These are phyloP conservation scores for Blastobotrys muscicola DNA, from an alignment of 805 yeast species.

Conservation along the genomic window DNA sequence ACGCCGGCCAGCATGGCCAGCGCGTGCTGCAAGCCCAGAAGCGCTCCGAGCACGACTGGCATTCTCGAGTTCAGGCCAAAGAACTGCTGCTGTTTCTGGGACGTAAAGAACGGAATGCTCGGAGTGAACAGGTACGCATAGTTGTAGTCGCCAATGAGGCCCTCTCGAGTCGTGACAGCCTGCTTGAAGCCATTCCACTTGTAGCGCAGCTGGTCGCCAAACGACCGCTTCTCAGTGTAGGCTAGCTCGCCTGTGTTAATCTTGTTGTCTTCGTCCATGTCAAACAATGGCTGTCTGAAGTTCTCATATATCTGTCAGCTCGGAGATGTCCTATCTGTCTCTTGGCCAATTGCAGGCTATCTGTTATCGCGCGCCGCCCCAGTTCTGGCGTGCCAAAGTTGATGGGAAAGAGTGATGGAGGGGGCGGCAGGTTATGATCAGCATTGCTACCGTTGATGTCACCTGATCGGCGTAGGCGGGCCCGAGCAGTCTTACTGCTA, in stretches of 20 bases:
- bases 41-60: conserved; percentile 68
- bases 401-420: no score
- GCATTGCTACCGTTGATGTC: no score
- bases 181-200: not conserved
- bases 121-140: conserved; percentile 76
- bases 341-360: no score
- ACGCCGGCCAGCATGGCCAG: conserved; percentile 89
- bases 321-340: no score
- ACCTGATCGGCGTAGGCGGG: no score
- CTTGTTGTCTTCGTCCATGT: conserved; percentile 4
- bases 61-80: conserved; percentile 71
- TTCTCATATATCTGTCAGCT: no score
- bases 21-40: conserved; percentile 82
- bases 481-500: no score
- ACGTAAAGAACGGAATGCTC: conserved; percentile 53
- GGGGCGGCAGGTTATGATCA: no score
- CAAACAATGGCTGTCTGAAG: no score
- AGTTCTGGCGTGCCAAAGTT: no score
- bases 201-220: no score
- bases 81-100: conserved; percentile 58
- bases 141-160: conserved; percentile 81
- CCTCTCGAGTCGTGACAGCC: conserved; percentile 62
- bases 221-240: not conserved
- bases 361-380: no score
- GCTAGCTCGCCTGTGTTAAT: conserved; percentile 5